Base-by-base conservation (phyloP, 1,139 yeast genomes). In the Hansenula anomala region DNA sequence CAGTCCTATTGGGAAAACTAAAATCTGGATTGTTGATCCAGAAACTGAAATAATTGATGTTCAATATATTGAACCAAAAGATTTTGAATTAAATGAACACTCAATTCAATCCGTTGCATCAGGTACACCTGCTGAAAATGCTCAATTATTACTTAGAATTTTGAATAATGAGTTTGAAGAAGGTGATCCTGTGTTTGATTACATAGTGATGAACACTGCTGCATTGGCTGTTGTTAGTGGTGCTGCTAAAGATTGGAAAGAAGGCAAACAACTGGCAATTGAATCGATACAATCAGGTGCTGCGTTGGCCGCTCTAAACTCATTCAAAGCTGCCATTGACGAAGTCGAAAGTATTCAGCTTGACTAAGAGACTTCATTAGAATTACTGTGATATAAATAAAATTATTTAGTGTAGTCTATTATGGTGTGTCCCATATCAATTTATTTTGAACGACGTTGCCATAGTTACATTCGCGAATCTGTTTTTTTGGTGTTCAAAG, bases 91-190 rank as follows among this genome's bases (percentile, higher is more conserved):
- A 32, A 74, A 79, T n/a, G 84, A 81, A 46, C 95, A 88, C 61
- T 61, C 78, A 1, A 66, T 92, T 33, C 63, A 64, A 4, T 65
- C 69, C 4, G 97, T 94, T 17, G 72, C 73, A 37, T 85, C 96
- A 1, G 95, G 96, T 4, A 85, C 97, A 0, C 96, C 98, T 0
- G 70, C 69, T 28, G 86, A 87, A 54, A 92, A 92, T 58, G 97
- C 98, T 0, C 63, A 57, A 6, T 56, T 75, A 1, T 72, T 92
- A 41, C 44, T 57, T 5, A 73, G 75, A 41, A 73, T 88, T 15
- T 67, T 86, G 39, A 61, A 67, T 28, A 83, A 79, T 42, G 74
- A 60, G 24, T 50, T 51, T 32, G 51, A 48, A n/a, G 62, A 69
- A 42, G 69, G 75, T 20, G 76, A 68, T 37, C 88, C 98, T 1